Percentiles rank a stretch among this genome's conserved stretches.
These are phyloP conservation scores for Cryphonectria naterciae DNA, from an alignment of 2,329 filamentous ascomycete genomes.

Conservation along the genomic window DNA sequence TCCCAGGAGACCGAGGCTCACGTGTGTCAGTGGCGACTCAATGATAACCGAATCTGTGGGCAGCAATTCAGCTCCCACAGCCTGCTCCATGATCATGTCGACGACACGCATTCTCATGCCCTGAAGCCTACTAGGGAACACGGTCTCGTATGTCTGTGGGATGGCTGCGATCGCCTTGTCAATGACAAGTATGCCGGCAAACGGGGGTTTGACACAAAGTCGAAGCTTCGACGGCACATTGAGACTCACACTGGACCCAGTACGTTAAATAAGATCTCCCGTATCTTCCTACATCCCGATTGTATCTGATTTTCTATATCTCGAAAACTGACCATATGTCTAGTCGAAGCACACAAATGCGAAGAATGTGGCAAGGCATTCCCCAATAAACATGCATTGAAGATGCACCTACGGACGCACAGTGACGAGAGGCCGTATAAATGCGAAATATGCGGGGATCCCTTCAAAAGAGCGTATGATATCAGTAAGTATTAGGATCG, in stretches of 20 bases:
- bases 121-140: constrained; percentile 19
- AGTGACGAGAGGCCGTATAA: constrained; percentile 67
- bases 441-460: constrained; percentile 60
- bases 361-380: constrained; percentile 59
- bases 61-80: constrained; percentile 17
- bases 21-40: constrained; percentile 19
- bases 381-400: constrained; percentile 69
- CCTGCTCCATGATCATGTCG: constrained; percentile 27
- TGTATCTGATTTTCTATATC: neutral
- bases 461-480: constrained; percentile 39
- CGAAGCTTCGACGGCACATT: constrained; percentile 68
- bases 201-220: constrained; percentile 60
- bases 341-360: constrained; percentile 65
- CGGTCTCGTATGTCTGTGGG: constrained; percentile 25
- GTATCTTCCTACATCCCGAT: neutral
- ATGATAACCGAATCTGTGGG: constrained; percentile 11
- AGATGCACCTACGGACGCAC: constrained; percentile 70
- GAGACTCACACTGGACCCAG: constrained; percentile 65
- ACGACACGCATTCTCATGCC: constrained; percentile 27
- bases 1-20: constrained; percentile 4
- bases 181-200: constrained; percentile 45
- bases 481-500: constrained; percentile 5
- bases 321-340: constrained; percentile 22
- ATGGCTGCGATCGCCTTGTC: constrained; percentile 52
- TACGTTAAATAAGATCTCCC: constrained; percentile 43